These are phyloP conservation scores for Paecilomyces dactylethromorphus DNA, from an alignment of 2,329 filamentous ascomycete genomes.

Conservation along the genomic window DNA sequence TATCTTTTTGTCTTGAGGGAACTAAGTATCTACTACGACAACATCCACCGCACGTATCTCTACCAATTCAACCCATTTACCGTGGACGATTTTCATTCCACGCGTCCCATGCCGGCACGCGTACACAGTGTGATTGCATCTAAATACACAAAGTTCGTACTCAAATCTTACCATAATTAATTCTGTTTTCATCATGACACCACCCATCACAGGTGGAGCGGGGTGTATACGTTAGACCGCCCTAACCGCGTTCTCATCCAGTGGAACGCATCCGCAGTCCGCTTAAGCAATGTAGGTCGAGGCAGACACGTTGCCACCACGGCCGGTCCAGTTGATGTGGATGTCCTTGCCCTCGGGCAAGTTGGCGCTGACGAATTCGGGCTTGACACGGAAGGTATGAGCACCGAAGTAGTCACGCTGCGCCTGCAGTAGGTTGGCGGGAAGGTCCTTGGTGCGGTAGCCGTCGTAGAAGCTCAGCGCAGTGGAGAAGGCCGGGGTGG, in stretches of 20 bases:
- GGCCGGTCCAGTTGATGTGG: slow-evolving; percentile 99
- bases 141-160: slow-evolving; percentile 8
- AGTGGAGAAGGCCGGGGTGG: slow-evolving; percentile 92
- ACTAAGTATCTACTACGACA: background rate
- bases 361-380: slow-evolving; percentile 67
- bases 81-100: background rate
- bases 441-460: slow-evolving; percentile 93
- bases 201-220: background rate
- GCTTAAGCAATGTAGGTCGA: slow-evolving; percentile 93
- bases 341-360: slow-evolving; percentile 82
- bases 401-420: slow-evolving; percentile 99
- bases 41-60: background rate
- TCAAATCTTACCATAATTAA: background rate
- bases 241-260: slow-evolving; percentile 3
- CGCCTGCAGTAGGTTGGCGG: slow-evolving; percentile 95
- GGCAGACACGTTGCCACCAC: slow-evolving; percentile 93
- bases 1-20: background rate
- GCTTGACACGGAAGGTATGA: slow-evolving; percentile 85
- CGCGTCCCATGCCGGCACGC: slow-evolving; percentile 3
- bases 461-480: slow-evolving; percentile 98
- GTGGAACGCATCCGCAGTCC: background rate
- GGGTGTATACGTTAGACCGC: background rate
- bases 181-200: slow-evolving; percentile 1
- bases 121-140: slow-evolving; percentile 3
- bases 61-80: background rate